Evolutionary conservation across 202 grass and related monocot species (phyloP), one percentile per base, ranked within the genome.

Genomic region (Schoenoplectus triqueter): DNA sequence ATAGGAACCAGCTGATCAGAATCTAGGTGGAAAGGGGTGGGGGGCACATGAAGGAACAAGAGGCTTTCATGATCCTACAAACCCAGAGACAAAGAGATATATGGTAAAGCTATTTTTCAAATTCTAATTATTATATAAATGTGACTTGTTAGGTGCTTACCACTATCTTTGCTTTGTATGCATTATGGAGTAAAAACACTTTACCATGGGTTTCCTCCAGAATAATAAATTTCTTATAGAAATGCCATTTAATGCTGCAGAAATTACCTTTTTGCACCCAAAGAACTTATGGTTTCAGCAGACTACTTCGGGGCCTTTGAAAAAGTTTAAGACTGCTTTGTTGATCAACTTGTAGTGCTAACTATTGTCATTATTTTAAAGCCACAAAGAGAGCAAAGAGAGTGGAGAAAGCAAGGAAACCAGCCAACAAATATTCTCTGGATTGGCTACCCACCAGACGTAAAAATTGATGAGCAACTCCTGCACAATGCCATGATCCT

Each of bases 351-450:
- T 57, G 73, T 77, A 56, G 73, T 13, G 50, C 21, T 77, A 63
- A 83, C 41, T 18, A 44, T 44, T 80, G 81, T 21, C 51, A 60
- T 83, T 82, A 80, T 85, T 82, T 54, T 31, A 56, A 85, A 98
- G 93, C 69, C 45, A 68, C 83, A 85, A 62, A 21, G 87, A 83
- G 92, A 85, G 84, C 83, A 85, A 62, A 21, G 87, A 83, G 92
- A 85, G 84, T 59, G 46, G 66, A 73, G 91, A 64, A 60, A 31
- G 57, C 84, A 86, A 81, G 96, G 93, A 82, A 45, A 67, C 10
- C 78, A 85, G 5, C 96, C 91, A 74, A 92, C 88, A 40, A 99
- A 94, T 95, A 87, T 99, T 85, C 87, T 96, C 8, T 99, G 91
- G 91, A 84, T 99, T 15, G 85, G 93, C 20, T 99, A 96, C 77